A percentile compares a stretch with the other conserved stretches of the same genome.
phyloP scores from a whole-genome alignment of 257 asterid species.

The Scutellaria galericulata region DNA sequence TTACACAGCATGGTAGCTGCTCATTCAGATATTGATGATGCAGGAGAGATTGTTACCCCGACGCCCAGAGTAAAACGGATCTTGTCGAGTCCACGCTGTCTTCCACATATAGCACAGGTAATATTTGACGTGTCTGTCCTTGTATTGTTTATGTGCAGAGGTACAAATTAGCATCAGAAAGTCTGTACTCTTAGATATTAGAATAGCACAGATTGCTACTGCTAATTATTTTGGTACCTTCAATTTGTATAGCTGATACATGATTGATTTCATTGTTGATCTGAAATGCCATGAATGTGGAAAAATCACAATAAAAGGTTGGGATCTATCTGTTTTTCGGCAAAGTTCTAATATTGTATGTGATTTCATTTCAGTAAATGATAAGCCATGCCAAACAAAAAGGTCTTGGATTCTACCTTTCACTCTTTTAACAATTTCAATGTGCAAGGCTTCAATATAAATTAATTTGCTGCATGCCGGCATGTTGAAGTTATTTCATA shows the following conservation, averaged over 20 bases:
- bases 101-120: constrained; percentile 98
- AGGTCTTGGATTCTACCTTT: not conserved
- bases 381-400: not conserved
- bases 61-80: constrained; percentile 95
- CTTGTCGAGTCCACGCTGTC: constrained; percentile 91
- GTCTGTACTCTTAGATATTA: constrained; percentile 23
- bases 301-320: not conserved
- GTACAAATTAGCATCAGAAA: constrained; percentile 9
- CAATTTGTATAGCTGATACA: not conserved
- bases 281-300: constrained; percentile 14
- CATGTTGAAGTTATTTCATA: not conserved
- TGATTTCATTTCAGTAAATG: constrained; percentile 12
- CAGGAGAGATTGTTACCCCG: constrained; percentile 98
- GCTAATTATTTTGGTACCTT: constrained; percentile 19
- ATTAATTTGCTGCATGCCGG: not conserved
- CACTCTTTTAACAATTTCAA: not conserved
- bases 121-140: constrained; percentile 33
- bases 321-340: not conserved
- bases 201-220: constrained; percentile 22
- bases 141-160: constrained; percentile 21
- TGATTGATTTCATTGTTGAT: constrained; percentile 13
- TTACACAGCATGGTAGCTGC: constrained; percentile 98
- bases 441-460: not conserved
- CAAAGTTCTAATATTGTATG: constrained; percentile 4
- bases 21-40: constrained; percentile 98